Evolutionary conservation across 177 flowering plant species (phyloP), one percentile per base, ranked within the genome.

Genomic region (Vitis hybrid): DNA sequence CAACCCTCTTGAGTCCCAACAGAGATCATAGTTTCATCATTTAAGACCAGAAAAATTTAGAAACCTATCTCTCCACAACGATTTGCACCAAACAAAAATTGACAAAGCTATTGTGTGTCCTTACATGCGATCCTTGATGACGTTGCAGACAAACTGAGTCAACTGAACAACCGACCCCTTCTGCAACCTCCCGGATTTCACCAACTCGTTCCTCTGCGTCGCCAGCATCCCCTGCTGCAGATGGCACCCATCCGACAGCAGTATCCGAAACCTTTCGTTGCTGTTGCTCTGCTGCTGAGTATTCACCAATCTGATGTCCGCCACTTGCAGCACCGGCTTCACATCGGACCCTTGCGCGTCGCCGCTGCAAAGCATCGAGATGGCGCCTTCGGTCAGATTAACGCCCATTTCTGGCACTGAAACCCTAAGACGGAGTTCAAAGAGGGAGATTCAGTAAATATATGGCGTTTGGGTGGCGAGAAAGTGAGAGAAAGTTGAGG

Each of bases 141-240:
- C 58, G 72, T 86, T 93, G 69, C 92, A 86, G 65, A 88, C 84
- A 73, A 74, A 94, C 77, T 88, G 82, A 5, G 71, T 77, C 75
- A 96, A 24, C 74, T 72, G 80, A 61, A 94, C 81, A 65, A 96
- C 49, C 1, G 97, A 90, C 0, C 98, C 97, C 63, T 82, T 84
- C 82, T 86, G 88, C 76, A 96, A 66, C 59, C n/a, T 63, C 4
- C 88, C 86, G 0, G 80, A 60, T 12, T 76, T 74, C 46, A 94
- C 92, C 54, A 90, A 67, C 1, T 76, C 74, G 76, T 92, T 91
- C 69, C 64, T 65, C 85, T 91, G 93, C 0, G 93, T 88, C 2
- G 87, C 94, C 12, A 96, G 93, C 98, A 94, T 91, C 13, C 92
- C 91, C 59, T 96, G 98, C 77, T 86, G 91, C 30, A 63, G n/a